Evolutionary conservation across 306 rosid species (phyloP).

Genomic region (Rosa lucieae): DNA sequence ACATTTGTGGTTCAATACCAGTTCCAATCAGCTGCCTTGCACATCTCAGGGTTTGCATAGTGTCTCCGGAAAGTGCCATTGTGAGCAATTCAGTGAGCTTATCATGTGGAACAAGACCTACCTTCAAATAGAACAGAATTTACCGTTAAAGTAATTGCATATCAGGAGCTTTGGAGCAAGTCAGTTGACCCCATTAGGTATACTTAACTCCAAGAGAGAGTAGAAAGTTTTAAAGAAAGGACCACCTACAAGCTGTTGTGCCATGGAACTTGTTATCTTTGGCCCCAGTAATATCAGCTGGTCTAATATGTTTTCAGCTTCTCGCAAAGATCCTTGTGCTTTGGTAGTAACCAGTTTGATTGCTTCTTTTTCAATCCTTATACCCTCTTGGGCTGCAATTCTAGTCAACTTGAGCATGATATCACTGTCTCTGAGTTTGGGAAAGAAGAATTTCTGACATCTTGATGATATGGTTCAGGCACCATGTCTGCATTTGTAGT

Average conservation of each 20-base stretch:
- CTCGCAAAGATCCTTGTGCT: neutral
- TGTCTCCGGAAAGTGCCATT: neutral
- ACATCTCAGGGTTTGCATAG: neutral
- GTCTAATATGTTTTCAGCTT: slow-evolving; percentile 5
- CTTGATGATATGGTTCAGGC: slow-evolving; percentile 3
- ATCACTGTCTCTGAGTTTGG: neutral
- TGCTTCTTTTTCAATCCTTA: neutral
- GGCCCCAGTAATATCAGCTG: neutral
- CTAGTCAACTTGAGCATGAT: slow-evolving; percentile 3
- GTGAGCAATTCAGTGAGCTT: neutral
- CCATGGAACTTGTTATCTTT: neutral
- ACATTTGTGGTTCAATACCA: slow-evolving; percentile 4
- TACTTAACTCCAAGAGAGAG: neutral
- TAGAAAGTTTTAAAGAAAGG: neutral
- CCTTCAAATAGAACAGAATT: neutral
- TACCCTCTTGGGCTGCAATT: neutral
- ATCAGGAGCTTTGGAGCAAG: neutral
- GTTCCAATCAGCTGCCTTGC: slow-evolving; percentile 4
- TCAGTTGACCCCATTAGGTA: neutral
- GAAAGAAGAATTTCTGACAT: slow-evolving; percentile 10
- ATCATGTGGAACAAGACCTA: neutral
- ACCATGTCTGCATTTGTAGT: slow-evolving; percentile 14
- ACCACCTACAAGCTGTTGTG: slow-evolving; percentile 1
- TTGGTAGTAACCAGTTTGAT: neutral
- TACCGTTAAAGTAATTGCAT: neutral